phyloP scores from a whole-genome alignment of 2,329 filamentous ascomycete genomes.

The Rutstroemia sp. region DNA sequence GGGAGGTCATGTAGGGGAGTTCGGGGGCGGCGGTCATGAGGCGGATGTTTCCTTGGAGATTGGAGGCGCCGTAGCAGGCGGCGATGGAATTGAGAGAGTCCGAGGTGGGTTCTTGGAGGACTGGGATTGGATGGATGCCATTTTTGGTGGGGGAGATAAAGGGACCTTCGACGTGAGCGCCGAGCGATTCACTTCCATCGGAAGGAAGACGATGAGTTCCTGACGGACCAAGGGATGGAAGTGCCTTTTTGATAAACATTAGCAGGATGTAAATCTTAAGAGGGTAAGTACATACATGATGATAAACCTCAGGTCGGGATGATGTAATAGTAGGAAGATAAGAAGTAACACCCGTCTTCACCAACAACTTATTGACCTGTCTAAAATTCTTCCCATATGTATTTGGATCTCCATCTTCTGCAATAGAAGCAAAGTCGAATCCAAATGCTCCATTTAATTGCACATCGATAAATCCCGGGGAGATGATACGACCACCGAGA shows the following conservation, averaged over 20 bases:
- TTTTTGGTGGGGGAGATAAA: constrained; percentile 80
- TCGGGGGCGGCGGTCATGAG: constrained; percentile 87
- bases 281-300: constrained; percentile 44
- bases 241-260: constrained; percentile 37
- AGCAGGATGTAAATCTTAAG: background rate
- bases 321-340: constrained; percentile 83
- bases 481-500: constrained; percentile 73
- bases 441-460: constrained; percentile 91
- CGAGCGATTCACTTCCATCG: constrained; percentile 78
- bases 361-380: constrained; percentile 62
- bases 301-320: constrained; percentile 73
- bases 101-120: constrained; percentile 49
- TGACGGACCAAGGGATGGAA: constrained; percentile 72
- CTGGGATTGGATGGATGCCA: constrained; percentile 72
- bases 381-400: constrained; percentile 67
- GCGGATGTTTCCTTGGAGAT: constrained; percentile 55
- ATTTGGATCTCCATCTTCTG: constrained; percentile 56
- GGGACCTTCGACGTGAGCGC: constrained; percentile 85
- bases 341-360: constrained; percentile 77
- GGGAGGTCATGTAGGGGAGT: constrained; percentile 57
- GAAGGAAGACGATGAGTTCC: constrained; percentile 49
- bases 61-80: constrained; percentile 63
- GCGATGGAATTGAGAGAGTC: constrained; percentile 58
- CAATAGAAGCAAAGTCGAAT: constrained; percentile 80
- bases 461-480: constrained; percentile 81